These are phyloP conservation scores for Pseudogymnoascus sp. DNA, from an alignment of 2,329 filamentous ascomycete genomes.

Conservation along the genomic window DNA sequence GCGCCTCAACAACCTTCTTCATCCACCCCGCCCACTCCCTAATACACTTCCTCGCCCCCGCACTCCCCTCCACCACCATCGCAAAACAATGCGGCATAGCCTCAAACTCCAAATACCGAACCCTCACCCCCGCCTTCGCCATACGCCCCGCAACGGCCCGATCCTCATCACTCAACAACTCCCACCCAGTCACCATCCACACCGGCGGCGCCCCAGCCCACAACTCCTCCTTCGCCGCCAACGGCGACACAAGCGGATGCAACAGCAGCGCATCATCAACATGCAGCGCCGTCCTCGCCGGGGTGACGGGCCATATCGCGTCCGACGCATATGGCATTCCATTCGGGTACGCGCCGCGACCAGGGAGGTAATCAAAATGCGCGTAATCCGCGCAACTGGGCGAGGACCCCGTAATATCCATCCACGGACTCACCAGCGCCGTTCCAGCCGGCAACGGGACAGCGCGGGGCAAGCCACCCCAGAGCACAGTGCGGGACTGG, in stretches of 20 bases:
- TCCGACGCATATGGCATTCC: conserved; percentile 39
- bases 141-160: conserved; percentile 52
- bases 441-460: conserved; percentile 62
- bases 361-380: conserved; percentile 57
- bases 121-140: conserved; percentile 47
- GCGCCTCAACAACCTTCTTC: conserved; percentile 28
- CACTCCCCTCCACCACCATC: conserved; percentile 43
- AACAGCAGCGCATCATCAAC: conserved; percentile 44
- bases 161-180: conserved; percentile 63
- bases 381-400: conserved; percentile 47
- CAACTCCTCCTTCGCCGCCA: conserved; percentile 39
- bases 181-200: conserved; percentile 63
- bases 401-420: conserved; percentile 59
- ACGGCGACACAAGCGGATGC: conserved; percentile 62
- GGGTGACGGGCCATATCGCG: conserved; percentile 48
- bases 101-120: conserved; percentile 67
- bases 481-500: conserved; percentile 42
- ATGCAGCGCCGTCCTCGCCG: conserved; percentile 48
- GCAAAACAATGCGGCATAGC: conserved; percentile 75
- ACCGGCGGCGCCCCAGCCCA: conserved; percentile 61
- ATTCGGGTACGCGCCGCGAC: conserved; percentile 28
- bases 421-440: conserved; percentile 59
- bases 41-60: conserved; percentile 45
- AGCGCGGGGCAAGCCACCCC: conserved; percentile 50
- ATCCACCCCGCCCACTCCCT: conserved; percentile 52